These are phyloP conservation scores for Polygonum aviculare DNA, from an alignment of 148 eudicot species.

Conservation along the genomic window DNA sequence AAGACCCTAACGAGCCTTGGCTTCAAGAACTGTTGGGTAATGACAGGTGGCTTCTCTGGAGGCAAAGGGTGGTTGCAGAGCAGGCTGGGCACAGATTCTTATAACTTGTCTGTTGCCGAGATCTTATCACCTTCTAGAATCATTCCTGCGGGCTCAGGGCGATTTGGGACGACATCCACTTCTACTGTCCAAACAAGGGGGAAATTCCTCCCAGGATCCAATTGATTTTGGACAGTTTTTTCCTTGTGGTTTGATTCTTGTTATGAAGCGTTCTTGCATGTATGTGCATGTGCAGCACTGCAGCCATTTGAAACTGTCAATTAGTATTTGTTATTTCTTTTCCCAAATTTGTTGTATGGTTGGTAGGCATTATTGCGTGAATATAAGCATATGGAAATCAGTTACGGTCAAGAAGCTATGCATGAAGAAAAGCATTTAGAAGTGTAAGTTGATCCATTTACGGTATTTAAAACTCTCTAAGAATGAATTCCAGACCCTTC, in stretches of 20 bases:
- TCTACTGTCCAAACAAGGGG: conserved; percentile 33
- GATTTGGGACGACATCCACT: conserved; percentile 40
- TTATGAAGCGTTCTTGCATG: no score
- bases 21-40: conserved; percentile 70
- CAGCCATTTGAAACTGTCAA: neutral
- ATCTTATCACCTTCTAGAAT: conserved; percentile 71
- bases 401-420: no score
- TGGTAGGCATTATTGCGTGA: no score
- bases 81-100: conserved; percentile 70
- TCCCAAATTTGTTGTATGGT: neutral
- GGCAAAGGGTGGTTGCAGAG: conserved; percentile 85
- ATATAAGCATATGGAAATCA: no score
- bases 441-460: conserved; percentile 3
- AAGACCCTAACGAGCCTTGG: conserved; percentile 64
- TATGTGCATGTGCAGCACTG: no score
- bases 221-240: conserved; percentile 17
- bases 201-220: conserved; percentile 63
- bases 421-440: no score
- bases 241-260: neutral
- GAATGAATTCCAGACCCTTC: neutral
- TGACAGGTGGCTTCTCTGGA: conserved; percentile 88
- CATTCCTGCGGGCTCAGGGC: conserved; percentile 43
- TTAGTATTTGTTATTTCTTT: neutral
- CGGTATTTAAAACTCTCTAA: conserved; percentile 4
- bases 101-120: conserved; percentile 52